phyloP scores from a whole-genome alignment of 2,329 filamentous ascomycete species.

The Beauveria sp. region DNA sequence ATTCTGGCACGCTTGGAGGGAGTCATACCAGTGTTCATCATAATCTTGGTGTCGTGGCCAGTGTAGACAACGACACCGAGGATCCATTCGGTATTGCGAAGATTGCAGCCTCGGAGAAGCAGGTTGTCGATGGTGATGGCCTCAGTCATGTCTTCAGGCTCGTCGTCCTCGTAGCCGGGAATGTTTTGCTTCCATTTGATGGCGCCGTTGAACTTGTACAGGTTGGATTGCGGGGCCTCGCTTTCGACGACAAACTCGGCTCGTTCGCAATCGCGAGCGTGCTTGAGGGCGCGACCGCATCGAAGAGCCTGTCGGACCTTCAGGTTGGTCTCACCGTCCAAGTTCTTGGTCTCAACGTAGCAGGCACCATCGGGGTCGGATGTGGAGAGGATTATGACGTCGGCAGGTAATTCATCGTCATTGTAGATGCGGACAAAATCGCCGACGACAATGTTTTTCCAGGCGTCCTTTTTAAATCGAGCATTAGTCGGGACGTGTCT shows the following conservation, averaged over 20 bases:
- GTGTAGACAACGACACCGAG: constrained; percentile 91
- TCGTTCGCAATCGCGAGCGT: constrained; percentile 87
- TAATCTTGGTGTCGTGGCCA: constrained; percentile 95
- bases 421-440: constrained; percentile 97
- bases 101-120: constrained; percentile 82
- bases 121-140: constrained; percentile 93
- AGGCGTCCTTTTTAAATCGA: constrained; percentile 84
- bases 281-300: constrained; percentile 72
- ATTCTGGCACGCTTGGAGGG: constrained; percentile 90
- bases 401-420: constrained; percentile 89
- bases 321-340: constrained; percentile 95
- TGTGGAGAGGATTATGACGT: constrained; percentile 85
- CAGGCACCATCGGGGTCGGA: constrained; percentile 91
- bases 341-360: constrained; percentile 95
- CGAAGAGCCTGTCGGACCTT: constrained; percentile 90
- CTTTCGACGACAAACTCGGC: constrained; percentile 85
- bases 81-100: constrained; percentile 94
- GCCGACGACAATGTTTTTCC: constrained; percentile 92
- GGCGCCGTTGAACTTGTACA: constrained; percentile 91
- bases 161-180: constrained; percentile 51
- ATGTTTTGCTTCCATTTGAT: constrained; percentile 78
- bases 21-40: constrained; percentile 95
- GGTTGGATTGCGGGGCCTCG: constrained; percentile 83
- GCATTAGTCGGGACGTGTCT: constrained; percentile 59
- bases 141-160: constrained; percentile 75